Percentiles rank a stretch among this genome's conserved stretches.
These are phyloP conservation scores for Nigrospora sphaerica DNA, from an alignment of 2,329 filamentous ascomycete species.

Conservation along the genomic window DNA sequence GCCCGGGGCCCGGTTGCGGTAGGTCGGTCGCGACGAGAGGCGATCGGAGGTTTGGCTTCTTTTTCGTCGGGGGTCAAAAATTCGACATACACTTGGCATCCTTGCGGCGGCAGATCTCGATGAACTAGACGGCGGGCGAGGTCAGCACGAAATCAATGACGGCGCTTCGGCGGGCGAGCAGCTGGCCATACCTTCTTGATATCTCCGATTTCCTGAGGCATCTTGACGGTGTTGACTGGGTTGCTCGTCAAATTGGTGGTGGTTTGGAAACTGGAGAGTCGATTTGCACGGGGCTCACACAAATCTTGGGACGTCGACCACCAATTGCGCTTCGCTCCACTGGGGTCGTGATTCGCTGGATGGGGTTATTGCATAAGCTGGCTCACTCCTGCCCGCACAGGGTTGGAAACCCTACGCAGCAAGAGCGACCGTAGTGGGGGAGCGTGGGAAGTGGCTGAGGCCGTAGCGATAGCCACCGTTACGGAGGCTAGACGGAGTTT, in stretches of 20 bases:
- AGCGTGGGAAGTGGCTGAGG: no score
- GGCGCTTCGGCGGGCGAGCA: neutral
- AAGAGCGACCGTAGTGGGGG: no score
- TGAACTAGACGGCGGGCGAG: slow-evolving; percentile 61
- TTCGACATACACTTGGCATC: slow-evolving; percentile 90
- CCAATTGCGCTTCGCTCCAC: no score
- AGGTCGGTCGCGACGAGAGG: no score
- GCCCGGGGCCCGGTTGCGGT: neutral
- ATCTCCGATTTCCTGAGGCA: slow-evolving; percentile 97
- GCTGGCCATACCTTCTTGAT: slow-evolving; percentile 69
- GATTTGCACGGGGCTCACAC: no score
- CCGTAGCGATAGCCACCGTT: no score
- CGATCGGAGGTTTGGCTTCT: neutral
- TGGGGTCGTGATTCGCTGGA: no score
- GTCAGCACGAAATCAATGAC: slow-evolving; percentile 10
- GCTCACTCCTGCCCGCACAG: neutral
- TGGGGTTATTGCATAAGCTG: no score
- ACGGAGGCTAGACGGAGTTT: no score
- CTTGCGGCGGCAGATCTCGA: slow-evolving; percentile 99
- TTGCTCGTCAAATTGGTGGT: slow-evolving; percentile 2
- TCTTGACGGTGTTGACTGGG: slow-evolving; percentile 55
- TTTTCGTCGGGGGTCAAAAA: slow-evolving; percentile 4
- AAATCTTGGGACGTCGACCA: no score
- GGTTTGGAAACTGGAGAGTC: neutral
- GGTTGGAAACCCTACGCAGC: no score